Evolutionary conservation across 2,329 filamentous ascomycete species (phyloP), one percentile per base, ranked within the genome.

Genomic region (Hysterium pulicare): DNA sequence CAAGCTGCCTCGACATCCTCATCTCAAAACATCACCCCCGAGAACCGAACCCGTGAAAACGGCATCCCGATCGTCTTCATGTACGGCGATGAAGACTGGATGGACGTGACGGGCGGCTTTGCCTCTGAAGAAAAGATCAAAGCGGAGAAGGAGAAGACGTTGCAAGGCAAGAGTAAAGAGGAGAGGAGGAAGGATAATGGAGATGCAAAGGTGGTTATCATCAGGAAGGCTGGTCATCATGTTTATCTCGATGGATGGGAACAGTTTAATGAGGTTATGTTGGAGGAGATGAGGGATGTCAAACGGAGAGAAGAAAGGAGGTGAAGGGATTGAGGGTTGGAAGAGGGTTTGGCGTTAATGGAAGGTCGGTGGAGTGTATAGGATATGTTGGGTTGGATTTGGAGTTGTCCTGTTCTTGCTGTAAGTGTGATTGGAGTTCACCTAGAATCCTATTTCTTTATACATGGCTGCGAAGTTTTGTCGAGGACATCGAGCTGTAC

Each of bases 41-140:
- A 61, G 30, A 28, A 30, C 24, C 39, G 55, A 11, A 43, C 59
- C 13, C 66, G 72, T 8, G 80, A 82, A 54, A 86, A 77, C 0
- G 90, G 90, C 1, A 75, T 90, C 38, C 91, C 93, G 0, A 74
- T 97, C 23, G 79, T 97, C 7, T 80, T 98, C 62, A 90, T 97
- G 86, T 98, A 98, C 62, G 93, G 93, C 49, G 90, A 97, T 57
- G 84, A 93, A 59, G 93, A 98, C 72, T 98, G 93, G 93, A 98
- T 98, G 93, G 93, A 98, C 53, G 83, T 93, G 7, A 82, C 82
- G 0, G 93, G 90, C 21, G 93, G 93, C 0, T 81, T 83, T 35
- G 89, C 86, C 0, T 83, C 90, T 0, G 81, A 86, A 59, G 81
- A 90, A 67, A 90, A 86, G 64, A 77, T 97, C 10, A 83, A 87